Conservation (phyloP, 148 eudicot genomes). For the Salicornia ramosissima region DNA sequence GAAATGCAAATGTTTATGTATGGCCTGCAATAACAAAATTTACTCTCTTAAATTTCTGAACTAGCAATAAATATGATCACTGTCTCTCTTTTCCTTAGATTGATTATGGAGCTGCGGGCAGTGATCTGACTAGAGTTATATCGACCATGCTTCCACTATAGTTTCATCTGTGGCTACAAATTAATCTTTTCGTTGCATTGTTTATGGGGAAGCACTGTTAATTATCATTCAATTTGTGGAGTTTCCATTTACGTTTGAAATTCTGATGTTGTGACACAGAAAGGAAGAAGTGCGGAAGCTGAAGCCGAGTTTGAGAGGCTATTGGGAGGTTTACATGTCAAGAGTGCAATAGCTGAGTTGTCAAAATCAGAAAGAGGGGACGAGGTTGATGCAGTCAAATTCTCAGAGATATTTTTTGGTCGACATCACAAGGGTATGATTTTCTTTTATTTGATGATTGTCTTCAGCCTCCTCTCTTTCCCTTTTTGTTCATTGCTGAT, state of each 20-base stretch:
- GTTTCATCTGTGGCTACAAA: neutral
- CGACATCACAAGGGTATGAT: slow-evolving; percentile 56
- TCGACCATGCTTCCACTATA: neutral
- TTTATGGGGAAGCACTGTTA: neutral
- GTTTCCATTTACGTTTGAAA: neutral
- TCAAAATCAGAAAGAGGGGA: slow-evolving; percentile 73
- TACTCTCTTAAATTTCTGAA: neutral
- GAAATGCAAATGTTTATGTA: neutral
- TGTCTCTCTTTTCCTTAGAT: neutral
- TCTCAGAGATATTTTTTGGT: slow-evolving; percentile 58
- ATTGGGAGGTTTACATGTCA: slow-evolving; percentile 62
- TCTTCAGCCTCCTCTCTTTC: neutral
- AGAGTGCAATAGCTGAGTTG: slow-evolving; percentile 59
- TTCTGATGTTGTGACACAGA: slow-evolving; percentile 39
- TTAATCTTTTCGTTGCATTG: neutral
- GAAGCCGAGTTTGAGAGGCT: slow-evolving; percentile 69
- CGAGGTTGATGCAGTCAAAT: slow-evolving; percentile 49
- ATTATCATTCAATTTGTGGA: neutral
- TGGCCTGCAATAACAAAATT: neutral
- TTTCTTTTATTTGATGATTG: neutral
- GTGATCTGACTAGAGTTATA: neutral
- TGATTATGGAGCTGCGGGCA: neutral
- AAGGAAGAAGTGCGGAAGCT: slow-evolving; percentile 68
- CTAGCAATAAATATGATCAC: neutral
- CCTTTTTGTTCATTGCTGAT: slow-evolving; percentile 7